Conservation (phyloP, 208 protist species). For the Angomonas desouzai region DNA sequence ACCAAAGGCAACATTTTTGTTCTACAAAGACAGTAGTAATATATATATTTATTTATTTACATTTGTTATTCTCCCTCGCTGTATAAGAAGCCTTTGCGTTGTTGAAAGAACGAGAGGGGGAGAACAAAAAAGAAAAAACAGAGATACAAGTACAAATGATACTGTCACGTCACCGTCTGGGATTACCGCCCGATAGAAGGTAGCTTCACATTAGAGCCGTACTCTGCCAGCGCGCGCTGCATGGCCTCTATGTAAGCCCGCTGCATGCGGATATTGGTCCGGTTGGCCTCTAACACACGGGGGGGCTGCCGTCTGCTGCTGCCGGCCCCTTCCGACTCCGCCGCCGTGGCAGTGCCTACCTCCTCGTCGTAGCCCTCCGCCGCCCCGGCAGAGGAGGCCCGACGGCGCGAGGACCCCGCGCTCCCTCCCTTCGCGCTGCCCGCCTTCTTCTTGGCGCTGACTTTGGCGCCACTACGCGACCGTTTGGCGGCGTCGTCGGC, state of each 20-base stretch:
- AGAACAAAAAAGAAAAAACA: too few relatives aligned
- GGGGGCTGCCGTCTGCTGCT: slow-evolving; percentile 20
- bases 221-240: slow-evolving; percentile 47
- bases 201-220: background rate
- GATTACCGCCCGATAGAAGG: background rate
- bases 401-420: background rate
- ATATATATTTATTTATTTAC: too few relatives aligned
- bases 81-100: too few relatives aligned
- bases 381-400: background rate
- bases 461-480: slow-evolving; percentile 10
- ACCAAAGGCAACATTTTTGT: too few relatives aligned
- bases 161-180: background rate
- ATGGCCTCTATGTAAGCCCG: slow-evolving; percentile 70
- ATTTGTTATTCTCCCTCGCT: too few relatives aligned
- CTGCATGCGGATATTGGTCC: slow-evolving; percentile 72
- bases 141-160: too few relatives aligned
- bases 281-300: slow-evolving; percentile 78
- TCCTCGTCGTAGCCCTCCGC: background rate
- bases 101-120: too few relatives aligned
- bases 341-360: background rate
- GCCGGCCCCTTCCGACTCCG: background rate
- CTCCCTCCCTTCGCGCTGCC: background rate
- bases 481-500: slow-evolving; percentile 48
- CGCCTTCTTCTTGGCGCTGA: background rate
- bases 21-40: too few relatives aligned